phyloP scores from a whole-genome alignment of 2,329 filamentous ascomycete species.

The Diaporthe helianthi region DNA sequence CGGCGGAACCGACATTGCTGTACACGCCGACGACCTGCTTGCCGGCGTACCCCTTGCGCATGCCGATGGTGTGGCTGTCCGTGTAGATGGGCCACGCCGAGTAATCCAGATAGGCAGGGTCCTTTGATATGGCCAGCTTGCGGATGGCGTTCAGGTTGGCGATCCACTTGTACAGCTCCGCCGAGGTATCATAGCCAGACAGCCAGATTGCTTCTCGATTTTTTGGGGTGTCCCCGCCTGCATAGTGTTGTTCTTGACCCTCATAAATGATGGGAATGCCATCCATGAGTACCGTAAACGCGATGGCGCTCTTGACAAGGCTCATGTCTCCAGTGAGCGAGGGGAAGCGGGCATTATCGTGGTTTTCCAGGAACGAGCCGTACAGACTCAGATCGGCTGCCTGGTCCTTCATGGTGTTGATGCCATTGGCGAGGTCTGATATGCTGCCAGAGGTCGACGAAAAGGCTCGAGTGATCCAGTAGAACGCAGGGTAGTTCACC shows the following conservation, averaged over 20 bases:
- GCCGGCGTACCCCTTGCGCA: slow-evolving; percentile 52
- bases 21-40: slow-evolving; percentile 49
- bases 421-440: slow-evolving; percentile 43
- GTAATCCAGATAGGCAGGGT: slow-evolving; percentile 48
- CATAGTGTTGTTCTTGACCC: slow-evolving; percentile 63
- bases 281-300: slow-evolving; percentile 61
- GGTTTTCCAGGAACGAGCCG: slow-evolving; percentile 57
- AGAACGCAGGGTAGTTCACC: slow-evolving; percentile 57
- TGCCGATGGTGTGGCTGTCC: slow-evolving; percentile 50
- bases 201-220: slow-evolving; percentile 60
- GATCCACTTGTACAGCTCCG: slow-evolving; percentile 54
- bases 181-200: slow-evolving; percentile 51
- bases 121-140: slow-evolving; percentile 49
- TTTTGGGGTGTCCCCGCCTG: slow-evolving; percentile 48
- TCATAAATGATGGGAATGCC: slow-evolving; percentile 66
- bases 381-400: slow-evolving; percentile 47
- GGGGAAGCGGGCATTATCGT: slow-evolving; percentile 54
- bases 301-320: slow-evolving; percentile 59
- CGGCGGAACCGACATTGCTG: slow-evolving; percentile 48
- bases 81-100: slow-evolving; percentile 48
- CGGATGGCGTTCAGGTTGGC: slow-evolving; percentile 58
- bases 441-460: slow-evolving; percentile 43
- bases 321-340: slow-evolving; percentile 54
- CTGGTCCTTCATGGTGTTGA: slow-evolving; percentile 38
- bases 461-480: slow-evolving; percentile 41